Percentiles rank a stretch among this genome's conserved stretches.
phyloP scores from a whole-genome alignment of 202 grass and related monocot genomes.

The Zizania palustris region DNA sequence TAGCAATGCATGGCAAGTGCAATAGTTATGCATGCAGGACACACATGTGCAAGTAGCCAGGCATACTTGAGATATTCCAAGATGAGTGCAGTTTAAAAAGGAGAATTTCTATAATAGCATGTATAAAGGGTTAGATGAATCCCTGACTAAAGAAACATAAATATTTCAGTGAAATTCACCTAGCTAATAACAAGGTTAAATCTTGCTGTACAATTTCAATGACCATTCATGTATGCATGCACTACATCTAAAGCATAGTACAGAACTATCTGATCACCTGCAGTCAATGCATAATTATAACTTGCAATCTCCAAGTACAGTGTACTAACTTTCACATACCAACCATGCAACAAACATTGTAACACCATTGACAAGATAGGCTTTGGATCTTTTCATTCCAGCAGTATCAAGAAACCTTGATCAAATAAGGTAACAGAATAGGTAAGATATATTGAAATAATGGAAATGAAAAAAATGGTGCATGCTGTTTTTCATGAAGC shows the following conservation, averaged over 20 bases:
- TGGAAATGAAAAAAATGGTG: neutral
- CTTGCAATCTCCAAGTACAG: constrained; percentile 28
- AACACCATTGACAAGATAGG: constrained; percentile 88
- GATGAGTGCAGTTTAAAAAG: neutral
- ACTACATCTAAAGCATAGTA: constrained; percentile 12
- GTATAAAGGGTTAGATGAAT: neutral
- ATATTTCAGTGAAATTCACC: constrained; percentile 7
- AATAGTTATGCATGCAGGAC: neutral
- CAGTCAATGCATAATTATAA: constrained; percentile 8
- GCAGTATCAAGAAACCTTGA: constrained; percentile 94
- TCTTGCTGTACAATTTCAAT: constrained; percentile 14
- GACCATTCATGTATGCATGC: constrained; percentile 4
- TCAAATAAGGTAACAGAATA: constrained; percentile 36
- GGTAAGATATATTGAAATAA: constrained; percentile 42
- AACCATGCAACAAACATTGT: constrained; percentile 92
- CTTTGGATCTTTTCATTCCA: constrained; percentile 94
- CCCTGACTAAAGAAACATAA: neutral
- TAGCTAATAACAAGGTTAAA: constrained; percentile 4
- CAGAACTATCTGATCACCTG: constrained; percentile 17
- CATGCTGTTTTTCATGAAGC: constrained; percentile 40
- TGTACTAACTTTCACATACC: constrained; percentile 57
- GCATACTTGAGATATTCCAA: neutral
- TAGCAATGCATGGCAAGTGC: neutral
- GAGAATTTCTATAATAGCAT: neutral
- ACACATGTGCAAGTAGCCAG: neutral